phyloP scores from a whole-genome alignment of 805 yeast species.

The Yarrowia deformans region DNA sequence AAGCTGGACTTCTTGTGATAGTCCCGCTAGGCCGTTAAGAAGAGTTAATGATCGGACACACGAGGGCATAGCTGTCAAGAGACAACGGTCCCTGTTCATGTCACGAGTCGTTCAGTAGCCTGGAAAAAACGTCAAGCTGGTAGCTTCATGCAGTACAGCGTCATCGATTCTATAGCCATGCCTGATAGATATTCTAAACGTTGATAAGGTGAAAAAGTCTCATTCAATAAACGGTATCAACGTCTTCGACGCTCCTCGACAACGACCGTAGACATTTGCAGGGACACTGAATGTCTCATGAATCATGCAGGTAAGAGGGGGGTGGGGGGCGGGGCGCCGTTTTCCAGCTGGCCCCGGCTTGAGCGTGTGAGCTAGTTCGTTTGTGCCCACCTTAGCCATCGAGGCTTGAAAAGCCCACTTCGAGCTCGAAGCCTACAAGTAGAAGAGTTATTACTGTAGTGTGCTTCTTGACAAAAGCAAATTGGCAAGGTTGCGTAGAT shows the following conservation, averaged over 20 bases:
- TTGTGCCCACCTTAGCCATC: background rate
- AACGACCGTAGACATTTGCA: background rate
- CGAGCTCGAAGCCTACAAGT: background rate
- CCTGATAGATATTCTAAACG: slow-evolving; percentile 2
- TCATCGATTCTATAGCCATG: background rate
- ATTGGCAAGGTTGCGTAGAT: slow-evolving; percentile 6
- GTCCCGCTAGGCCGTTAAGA: background rate
- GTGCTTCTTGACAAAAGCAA: slow-evolving; percentile 2
- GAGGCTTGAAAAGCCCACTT: background rate
- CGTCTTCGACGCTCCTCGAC: background rate
- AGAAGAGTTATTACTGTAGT: background rate
- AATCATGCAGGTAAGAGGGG: background rate
- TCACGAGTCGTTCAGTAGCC: background rate
- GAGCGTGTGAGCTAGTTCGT: too few species aligned
- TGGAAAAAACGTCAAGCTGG: background rate
- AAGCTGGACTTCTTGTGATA: background rate
- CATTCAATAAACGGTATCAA: background rate
- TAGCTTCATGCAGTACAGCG: background rate
- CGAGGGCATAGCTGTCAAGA: too few species aligned
- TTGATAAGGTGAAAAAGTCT: background rate
- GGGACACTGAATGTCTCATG: background rate
- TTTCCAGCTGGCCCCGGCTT: too few species aligned
- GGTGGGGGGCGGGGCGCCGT: too few species aligned
- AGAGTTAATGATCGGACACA: too few species aligned
- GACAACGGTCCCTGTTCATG: too few species aligned